These are phyloP conservation scores for Pseudocercospora eumusae DNA, from an alignment of 2,329 filamentous ascomycete species.

Conservation along the genomic window DNA sequence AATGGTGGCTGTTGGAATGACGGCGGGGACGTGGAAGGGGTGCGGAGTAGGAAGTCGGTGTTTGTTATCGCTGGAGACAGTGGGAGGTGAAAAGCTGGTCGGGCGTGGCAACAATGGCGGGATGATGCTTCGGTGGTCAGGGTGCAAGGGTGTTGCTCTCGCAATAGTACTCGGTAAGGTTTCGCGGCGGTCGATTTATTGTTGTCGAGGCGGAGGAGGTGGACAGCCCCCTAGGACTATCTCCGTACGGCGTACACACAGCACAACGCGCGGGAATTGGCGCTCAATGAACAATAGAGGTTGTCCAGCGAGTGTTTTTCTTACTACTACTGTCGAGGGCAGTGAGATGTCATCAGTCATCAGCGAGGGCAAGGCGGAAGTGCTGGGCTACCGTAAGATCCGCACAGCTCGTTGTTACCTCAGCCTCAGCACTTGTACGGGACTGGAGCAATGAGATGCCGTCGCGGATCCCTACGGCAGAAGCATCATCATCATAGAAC, in stretches of 20 bases:
- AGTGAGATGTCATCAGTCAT: too few relatives aligned
- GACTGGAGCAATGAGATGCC: conserved; percentile 7
- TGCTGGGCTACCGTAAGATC: conserved; percentile 7
- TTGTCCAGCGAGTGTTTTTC: not conserved
- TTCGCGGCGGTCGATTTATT: not conserved
- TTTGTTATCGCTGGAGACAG: not conserved
- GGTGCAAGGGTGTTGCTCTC: conserved; percentile 1
- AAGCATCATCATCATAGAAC: not conserved
- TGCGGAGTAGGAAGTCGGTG: not conserved
- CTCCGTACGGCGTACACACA: too few relatives aligned
- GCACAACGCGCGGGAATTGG: not conserved
- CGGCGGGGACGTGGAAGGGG: not conserved
- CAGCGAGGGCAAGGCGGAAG: not conserved
- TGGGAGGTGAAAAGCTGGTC: not conserved
- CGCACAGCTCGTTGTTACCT: conserved; percentile 1
- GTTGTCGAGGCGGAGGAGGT: not conserved
- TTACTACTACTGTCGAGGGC: too few relatives aligned
- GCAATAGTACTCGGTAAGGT: not conserved
- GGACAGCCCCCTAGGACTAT: not conserved
- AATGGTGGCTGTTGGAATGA: conserved; percentile 12
- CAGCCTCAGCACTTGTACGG: not conserved
- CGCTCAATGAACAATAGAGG: conserved; percentile 4
- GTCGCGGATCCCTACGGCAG: conserved; percentile 5
- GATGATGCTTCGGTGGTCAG: not conserved
- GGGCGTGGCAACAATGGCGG: conserved; percentile 1